Evolutionary conservation across 805 yeast genomes (phyloP).

Genomic region (Hanseniaspora hatyaiensis): DNA sequence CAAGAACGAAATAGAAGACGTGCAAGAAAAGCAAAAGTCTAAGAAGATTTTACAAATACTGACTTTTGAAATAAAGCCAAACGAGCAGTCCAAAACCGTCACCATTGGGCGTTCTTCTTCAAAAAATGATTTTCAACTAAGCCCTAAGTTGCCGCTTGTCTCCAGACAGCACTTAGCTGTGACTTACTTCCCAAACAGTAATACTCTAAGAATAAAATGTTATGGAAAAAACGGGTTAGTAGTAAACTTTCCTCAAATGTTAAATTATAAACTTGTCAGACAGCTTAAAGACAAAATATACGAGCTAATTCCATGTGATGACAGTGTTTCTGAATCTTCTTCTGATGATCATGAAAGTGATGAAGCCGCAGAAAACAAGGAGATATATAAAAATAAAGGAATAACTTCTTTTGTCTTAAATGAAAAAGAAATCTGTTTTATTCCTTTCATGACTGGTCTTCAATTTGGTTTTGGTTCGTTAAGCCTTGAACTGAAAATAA

Average conservation of each 20-base stretch:
- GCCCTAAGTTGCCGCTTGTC: constrained; percentile 26
- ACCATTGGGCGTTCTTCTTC: constrained; percentile 26
- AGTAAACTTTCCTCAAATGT: constrained; percentile 46
- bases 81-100: constrained; percentile 14
- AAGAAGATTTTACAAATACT: constrained; percentile 1
- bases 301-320: constrained; percentile 20
- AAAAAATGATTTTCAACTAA: constrained; percentile 25
- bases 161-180: constrained; percentile 29
- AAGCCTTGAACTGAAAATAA: constrained; percentile 30
- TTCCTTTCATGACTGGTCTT: constrained; percentile 54
- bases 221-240: constrained; percentile 73
- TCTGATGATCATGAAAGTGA: constrained; percentile 4
- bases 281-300: constrained; percentile 22
- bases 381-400: constrained; percentile 19
- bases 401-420: constrained; percentile 33
- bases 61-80: constrained; percentile 21
- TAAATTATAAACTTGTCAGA: constrained; percentile 28
- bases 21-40: not conserved
- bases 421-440: constrained; percentile 48
- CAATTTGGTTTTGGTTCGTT: constrained; percentile 45
- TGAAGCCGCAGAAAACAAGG: too few relatives aligned
- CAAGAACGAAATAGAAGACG: not conserved
- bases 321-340: not conserved
- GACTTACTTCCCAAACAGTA: constrained; percentile 33
- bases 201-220: constrained; percentile 49